Evolutionary conservation across 331 rosid species (phyloP).

Genomic region (Rosa hybrid): DNA sequence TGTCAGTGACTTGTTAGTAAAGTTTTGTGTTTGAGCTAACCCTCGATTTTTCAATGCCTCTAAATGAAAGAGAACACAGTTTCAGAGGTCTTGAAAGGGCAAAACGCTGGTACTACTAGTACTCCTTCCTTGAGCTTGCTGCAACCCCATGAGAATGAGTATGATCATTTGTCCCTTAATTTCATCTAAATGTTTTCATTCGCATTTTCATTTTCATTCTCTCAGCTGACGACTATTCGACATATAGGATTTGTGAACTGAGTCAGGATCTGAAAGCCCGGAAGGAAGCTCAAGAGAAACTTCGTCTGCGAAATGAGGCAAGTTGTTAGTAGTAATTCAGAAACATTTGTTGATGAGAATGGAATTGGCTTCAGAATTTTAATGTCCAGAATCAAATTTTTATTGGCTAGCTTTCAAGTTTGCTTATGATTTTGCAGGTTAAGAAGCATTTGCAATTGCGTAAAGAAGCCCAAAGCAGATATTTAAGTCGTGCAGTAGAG

Average conservation of each 20-base stretch:
- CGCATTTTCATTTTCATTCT: background rate
- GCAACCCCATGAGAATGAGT: constrained; percentile 3
- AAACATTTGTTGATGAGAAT: background rate
- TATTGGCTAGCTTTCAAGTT: background rate
- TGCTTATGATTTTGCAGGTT: constrained; percentile 15
- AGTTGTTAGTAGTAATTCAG: background rate
- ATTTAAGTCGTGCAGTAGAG: constrained; percentile 6
- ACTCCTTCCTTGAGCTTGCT: background rate
- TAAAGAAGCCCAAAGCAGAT: constrained; percentile 17
- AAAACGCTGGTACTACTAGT: background rate
- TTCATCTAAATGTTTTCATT: background rate
- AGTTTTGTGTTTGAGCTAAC: background rate
- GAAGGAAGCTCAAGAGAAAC: constrained; percentile 15
- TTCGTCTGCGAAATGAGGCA: constrained; percentile 16
- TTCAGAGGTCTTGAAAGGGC: constrained; percentile 3
- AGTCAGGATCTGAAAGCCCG: background rate
- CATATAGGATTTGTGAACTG: background rate
- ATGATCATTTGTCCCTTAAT: background rate
- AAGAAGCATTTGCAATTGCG: constrained; percentile 15
- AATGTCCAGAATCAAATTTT: background rate
- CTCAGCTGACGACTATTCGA: background rate
- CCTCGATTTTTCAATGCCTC: constrained; percentile 6
- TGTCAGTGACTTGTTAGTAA: constrained; percentile 4
- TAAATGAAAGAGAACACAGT: background rate
- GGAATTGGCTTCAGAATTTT: background rate